Conservation (phyloP, 305 asterid species). For the Fraxinus dipetala region DNA sequence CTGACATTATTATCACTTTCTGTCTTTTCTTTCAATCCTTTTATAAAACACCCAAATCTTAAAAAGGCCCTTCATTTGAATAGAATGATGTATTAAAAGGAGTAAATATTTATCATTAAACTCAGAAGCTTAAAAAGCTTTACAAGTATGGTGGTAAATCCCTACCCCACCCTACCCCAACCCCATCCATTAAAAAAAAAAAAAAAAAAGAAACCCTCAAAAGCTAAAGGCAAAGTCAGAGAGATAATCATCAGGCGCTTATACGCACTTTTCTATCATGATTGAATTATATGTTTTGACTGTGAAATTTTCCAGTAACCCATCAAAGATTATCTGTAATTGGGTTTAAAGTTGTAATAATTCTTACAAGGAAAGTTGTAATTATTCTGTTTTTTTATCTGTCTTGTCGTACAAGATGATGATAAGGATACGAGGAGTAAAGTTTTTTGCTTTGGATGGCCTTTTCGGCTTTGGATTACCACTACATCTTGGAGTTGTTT, state of each 20-base stretch:
- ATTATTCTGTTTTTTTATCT: background rate
- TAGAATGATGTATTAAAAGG: constrained; percentile 21
- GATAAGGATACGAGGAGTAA: background rate
- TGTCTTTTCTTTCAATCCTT: constrained; percentile 56
- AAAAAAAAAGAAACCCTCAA: background rate
- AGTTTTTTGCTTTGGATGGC: background rate
- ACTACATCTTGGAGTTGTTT: background rate
- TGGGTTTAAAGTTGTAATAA: too few relatives aligned
- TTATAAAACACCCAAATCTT: constrained; percentile 63
- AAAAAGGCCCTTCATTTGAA: constrained; percentile 33
- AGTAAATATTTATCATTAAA: constrained; percentile 23
- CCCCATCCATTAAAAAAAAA: too few relatives aligned
- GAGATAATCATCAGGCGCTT: constrained; percentile 16
- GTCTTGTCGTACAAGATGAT: constrained; percentile 1
- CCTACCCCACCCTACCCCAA: background rate
- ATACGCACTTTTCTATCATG: background rate
- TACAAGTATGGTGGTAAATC: background rate
- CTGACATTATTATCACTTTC: constrained; percentile 44
- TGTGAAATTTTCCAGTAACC: background rate
- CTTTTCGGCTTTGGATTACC: background rate
- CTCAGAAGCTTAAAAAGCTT: constrained; percentile 28
- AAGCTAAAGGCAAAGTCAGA: constrained; percentile 30
- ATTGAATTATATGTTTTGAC: background rate
- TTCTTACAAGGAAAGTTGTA: background rate
- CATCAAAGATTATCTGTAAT: background rate